A percentile compares a stretch with the other conserved stretches of the same genome.
Evolutionary conservation across 305 asterid species (phyloP).

Genomic region (Coffea humblotiana): DNA sequence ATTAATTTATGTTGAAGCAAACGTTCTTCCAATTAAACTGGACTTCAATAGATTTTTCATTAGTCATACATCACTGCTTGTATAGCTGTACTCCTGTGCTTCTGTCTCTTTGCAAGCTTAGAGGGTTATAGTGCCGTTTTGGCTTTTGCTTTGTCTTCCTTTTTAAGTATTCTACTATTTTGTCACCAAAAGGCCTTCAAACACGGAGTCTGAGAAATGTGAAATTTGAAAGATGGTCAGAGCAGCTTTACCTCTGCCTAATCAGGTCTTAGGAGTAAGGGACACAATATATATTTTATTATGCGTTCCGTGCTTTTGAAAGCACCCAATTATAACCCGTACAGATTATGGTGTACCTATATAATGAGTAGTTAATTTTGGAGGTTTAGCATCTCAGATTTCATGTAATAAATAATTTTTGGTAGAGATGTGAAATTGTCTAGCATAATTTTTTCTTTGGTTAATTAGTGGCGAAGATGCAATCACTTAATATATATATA

Average conservation of each 20-base stretch:
- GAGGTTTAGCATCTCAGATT: not conserved
- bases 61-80: not conserved
- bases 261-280: not conserved
- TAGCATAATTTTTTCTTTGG: too few species aligned
- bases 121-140: conserved; percentile 1
- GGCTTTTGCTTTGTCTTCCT: conserved; percentile 6
- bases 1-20: not conserved
- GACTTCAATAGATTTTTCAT: conserved; percentile 7
- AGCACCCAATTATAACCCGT: not conserved
- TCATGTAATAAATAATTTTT: not conserved
- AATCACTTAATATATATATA: not conserved
- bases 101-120: not conserved
- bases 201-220: not conserved
- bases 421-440: not conserved
- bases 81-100: conserved; percentile 4
- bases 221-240: not conserved
- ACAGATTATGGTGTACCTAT: too few species aligned
- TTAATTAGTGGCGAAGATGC: not conserved
- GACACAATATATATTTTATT: not conserved
- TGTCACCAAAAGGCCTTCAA: conserved; percentile 18
- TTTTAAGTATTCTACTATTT: not conserved
- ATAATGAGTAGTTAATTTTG: too few species aligned
- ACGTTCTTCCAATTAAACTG: not conserved
- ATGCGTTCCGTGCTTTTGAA: not conserved
- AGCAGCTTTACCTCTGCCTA: not conserved